Evolutionary conservation across 2,329 filamentous ascomycete species (phyloP).

Genomic region (Trichoderma harzianum): DNA sequence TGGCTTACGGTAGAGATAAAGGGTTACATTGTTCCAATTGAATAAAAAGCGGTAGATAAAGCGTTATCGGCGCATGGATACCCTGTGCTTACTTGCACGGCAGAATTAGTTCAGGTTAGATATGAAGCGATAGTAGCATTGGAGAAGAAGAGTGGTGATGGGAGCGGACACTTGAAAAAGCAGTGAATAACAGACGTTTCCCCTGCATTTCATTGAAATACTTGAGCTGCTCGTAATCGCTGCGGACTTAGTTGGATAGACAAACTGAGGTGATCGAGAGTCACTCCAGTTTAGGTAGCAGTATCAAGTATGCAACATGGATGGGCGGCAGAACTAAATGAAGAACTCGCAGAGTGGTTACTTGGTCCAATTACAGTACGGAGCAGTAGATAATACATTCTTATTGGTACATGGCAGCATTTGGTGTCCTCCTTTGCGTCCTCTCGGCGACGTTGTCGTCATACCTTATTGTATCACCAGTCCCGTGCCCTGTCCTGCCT

Average conservation of each 20-base stretch:
- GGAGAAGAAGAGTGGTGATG: background rate
- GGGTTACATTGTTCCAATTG: background rate
- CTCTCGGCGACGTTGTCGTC: background rate
- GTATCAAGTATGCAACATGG: background rate
- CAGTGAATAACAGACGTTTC: background rate
- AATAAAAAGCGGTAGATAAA: background rate
- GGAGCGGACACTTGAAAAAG: background rate
- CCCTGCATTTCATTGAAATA: background rate
- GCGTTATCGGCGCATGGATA: background rate
- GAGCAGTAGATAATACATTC: slow-evolving; percentile 16
- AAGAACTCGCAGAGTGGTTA: background rate
- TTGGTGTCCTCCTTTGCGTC: background rate
- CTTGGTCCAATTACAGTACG: slow-evolving; percentile 8
- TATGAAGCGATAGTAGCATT: background rate
- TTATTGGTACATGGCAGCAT: slow-evolving; percentile 15
- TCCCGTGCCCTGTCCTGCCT: background rate
- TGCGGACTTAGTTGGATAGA: background rate
- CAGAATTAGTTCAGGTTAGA: background rate
- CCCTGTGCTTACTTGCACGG: background rate
- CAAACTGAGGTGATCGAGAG: background rate
- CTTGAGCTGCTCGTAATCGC: background rate
- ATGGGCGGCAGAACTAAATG: background rate
- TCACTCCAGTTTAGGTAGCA: background rate
- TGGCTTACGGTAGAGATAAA: background rate
- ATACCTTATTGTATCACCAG: slow-evolving; percentile 7